A percentile compares a stretch with the other conserved stretches of the same genome.
phyloP scores from a whole-genome alignment of 1,284 basidiomycete species.

The Ceratobasidium theobromae region DNA sequence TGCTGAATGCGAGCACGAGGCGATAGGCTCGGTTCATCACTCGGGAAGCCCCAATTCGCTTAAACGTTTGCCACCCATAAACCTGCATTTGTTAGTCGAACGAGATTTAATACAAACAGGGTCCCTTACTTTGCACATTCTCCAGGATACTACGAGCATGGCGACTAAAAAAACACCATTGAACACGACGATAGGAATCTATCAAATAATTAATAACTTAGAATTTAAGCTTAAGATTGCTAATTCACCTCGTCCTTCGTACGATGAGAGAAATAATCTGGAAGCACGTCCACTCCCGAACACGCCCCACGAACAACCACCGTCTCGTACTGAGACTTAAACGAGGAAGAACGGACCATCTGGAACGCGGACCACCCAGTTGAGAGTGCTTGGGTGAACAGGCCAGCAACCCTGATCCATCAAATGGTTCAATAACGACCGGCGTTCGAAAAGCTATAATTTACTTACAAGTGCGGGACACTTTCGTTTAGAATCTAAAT shows the following conservation, averaged over 20 bases:
- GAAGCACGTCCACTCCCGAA: conserved; percentile 50
- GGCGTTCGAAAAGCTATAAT: neutral
- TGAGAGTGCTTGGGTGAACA: conserved; percentile 69
- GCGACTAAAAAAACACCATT: conserved; percentile 62
- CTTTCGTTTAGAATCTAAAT: conserved; percentile 28
- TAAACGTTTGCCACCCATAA: conserved; percentile 83
- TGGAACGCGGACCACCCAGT: conserved; percentile 71
- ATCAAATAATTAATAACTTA: conserved; percentile 44
- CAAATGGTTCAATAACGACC: neutral
- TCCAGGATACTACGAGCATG: conserved; percentile 70
- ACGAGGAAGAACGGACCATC: conserved; percentile 57
- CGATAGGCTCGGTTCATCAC: conserved; percentile 68
- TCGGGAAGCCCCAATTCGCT: conserved; percentile 74
- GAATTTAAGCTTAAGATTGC: neutral
- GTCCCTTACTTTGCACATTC: conserved; percentile 67
- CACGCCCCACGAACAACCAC: conserved; percentile 67
- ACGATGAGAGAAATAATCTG: conserved; percentile 34
- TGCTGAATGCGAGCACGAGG: conserved; percentile 67
- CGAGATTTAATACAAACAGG: neutral
- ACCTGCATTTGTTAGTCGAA: conserved; percentile 46
- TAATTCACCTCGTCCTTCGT: conserved; percentile 43
- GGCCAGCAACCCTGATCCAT: conserved; percentile 49
- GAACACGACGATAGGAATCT: conserved; percentile 63
- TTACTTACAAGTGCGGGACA: conserved; percentile 11
- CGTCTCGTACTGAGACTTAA: conserved; percentile 57